Evolutionary conservation across 768 basidiomycete genomes (phyloP).

Genomic region (Phylloporus sp.): DNA sequence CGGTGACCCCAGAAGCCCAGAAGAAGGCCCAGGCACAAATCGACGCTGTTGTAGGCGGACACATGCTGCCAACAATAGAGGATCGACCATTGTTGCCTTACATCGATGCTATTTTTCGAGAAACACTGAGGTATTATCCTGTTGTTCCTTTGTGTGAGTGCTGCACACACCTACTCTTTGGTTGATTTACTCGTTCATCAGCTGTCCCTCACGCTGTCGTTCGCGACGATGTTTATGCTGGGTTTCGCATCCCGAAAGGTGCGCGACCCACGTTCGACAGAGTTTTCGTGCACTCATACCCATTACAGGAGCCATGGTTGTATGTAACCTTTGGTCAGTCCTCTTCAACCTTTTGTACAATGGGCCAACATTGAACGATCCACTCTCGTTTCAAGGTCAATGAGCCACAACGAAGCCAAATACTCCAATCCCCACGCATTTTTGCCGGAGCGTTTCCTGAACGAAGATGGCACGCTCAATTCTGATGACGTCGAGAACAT

Average conservation of each 20-base stretch:
- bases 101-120: constrained; percentile 18
- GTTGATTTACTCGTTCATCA: neutral
- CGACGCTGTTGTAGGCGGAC: constrained; percentile 12
- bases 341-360: neutral
- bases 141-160: constrained; percentile 15
- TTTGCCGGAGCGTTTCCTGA: constrained; percentile 40
- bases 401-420: constrained; percentile 26
- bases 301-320: constrained; percentile 12
- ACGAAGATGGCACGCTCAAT: constrained; percentile 20
- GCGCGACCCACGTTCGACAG: neutral
- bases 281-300: neutral
- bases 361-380: neutral
- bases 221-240: constrained; percentile 41
- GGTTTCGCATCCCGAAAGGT: constrained; percentile 50
- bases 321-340: constrained; percentile 20
- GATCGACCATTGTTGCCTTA: constrained; percentile 20
- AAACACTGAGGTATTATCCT: constrained; percentile 16
- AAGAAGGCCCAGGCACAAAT: constrained; percentile 23
- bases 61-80: constrained; percentile 11
- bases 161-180: neutral
- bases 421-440: constrained; percentile 38
- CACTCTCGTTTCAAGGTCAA: constrained; percentile 14
- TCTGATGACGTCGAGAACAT: constrained; percentile 7
- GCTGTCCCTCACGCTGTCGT: constrained; percentile 33
- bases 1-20: constrained; percentile 10